Evolutionary conservation across 2,329 filamentous ascomycete species (phyloP).

Genomic region (Didymella keratinophila): DNA sequence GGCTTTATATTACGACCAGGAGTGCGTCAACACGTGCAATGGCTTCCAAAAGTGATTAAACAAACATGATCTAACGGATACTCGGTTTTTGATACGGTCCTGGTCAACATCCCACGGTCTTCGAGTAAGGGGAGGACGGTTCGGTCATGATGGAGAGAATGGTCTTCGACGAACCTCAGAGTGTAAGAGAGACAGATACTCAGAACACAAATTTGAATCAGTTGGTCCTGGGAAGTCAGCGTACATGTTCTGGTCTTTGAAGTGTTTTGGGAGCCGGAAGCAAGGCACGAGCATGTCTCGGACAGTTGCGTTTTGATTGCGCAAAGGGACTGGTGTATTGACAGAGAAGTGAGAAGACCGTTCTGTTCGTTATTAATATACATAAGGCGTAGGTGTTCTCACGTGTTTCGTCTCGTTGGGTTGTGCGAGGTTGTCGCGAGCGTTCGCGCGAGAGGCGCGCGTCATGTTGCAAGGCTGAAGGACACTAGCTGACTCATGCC

Average conservation of each 20-base stretch:
- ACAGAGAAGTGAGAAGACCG: too few species aligned
- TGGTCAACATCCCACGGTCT: neutral
- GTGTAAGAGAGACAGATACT: neutral
- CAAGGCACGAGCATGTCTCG: neutral
- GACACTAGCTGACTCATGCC: constrained; percentile 11
- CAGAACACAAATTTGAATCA: neutral
- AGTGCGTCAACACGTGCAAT: neutral
- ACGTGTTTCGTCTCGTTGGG: neutral
- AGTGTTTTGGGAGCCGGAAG: neutral
- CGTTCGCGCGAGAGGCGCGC: neutral
- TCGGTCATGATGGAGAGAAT: neutral
- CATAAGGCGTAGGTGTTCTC: neutral
- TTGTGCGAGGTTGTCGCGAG: too few species aligned
- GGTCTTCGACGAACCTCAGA: neutral
- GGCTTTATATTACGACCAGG: neutral
- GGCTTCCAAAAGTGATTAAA: neutral
- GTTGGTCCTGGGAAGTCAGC: neutral
- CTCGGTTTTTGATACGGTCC: neutral
- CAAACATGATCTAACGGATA: neutral
- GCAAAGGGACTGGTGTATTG: neutral
- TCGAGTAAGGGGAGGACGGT: neutral
- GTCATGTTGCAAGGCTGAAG: constrained; percentile 8
- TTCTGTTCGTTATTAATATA: too few species aligned
- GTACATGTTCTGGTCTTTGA: neutral
- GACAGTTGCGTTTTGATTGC: too few species aligned